Base-by-base conservation (phyloP, 2,329 filamentous ascomycete species). In the Neonectria punicea region DNA sequence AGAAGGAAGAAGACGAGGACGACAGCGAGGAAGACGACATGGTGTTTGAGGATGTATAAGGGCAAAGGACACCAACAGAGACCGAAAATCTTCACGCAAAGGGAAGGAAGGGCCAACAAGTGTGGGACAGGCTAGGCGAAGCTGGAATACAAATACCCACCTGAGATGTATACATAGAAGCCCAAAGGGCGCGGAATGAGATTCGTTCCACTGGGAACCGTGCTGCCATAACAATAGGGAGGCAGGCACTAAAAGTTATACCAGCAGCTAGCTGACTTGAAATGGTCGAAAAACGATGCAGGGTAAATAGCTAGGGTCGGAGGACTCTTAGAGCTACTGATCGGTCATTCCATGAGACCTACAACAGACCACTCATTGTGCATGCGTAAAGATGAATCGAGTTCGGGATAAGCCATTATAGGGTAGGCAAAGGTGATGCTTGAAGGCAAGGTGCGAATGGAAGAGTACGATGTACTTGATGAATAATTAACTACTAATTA, bases 21-120 rank as follows among this genome's bases (percentile, higher is more conserved):
- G 74, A 73, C 11, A 72, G 72, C n/a, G 78, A 78, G 6, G 82
- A 82, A 30, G 83, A 84, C 13, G 80, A 80, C 36, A 85, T 89
- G 66, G 86, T 88, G 70, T 89, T 89, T 75, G 87, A 88, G 71
- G 87, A 89, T 73, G 86, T 89, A 1, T 84, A 71, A 67, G 53
- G 18, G 8, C 20, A 25, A 16, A 39, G 20, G 43, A 36, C 25
- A 34, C 11, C 20, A 51, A 22, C n/a, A 34, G 30, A 50, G 28
- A 22, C 4, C 28, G n/a, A 10, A 34, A 51, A 39, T 16, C 16
- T 10, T 20, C 53, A 32, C 53, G 22, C 46, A 49, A 22, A 57
- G 44, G 36, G 36, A 50, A 9, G 18, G 34, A 25, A 25, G 22
- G 22, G 22, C 22, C 22, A 22, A 22, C 22, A 22, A 22, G 22